Percentiles rank a stretch among this genome's conserved stretches.
Evolutionary conservation across 169 alveolate genomes (phyloP).

Genomic region (Theileria orientalis): DNA sequence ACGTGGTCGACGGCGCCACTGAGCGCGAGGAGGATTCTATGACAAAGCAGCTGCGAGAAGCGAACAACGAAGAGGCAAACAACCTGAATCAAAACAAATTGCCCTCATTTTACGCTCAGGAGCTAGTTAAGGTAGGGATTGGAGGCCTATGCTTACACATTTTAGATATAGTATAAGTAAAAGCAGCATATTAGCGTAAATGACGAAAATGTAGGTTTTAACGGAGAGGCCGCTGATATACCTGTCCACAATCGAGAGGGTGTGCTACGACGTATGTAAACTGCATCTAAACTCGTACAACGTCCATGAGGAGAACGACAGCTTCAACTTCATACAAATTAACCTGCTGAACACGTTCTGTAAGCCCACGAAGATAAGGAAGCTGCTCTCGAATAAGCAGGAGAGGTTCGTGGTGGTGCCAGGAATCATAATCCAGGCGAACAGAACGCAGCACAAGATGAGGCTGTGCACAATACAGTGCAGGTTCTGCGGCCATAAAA

Average conservation of each 20-base stretch:
- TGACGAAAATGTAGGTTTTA: constrained; percentile 57
- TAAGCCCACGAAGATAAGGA: constrained; percentile 75
- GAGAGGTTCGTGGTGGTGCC: constrained; percentile 91
- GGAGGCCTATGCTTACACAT: not conserved
- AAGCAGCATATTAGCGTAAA: constrained; percentile 9
- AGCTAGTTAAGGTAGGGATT: constrained; percentile 64
- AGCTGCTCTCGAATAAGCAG: constrained; percentile 73
- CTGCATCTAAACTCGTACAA: constrained; percentile 70
- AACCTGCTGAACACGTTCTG: constrained; percentile 72
- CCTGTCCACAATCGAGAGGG: constrained; percentile 73
- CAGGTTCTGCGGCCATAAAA: constrained; percentile 88
- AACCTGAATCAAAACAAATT: constrained; percentile 13
- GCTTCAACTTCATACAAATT: constrained; percentile 69
- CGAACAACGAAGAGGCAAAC: constrained; percentile 13
- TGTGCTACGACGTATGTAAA: constrained; percentile 75
- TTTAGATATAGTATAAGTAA: constrained; percentile 19
- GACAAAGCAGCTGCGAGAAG: constrained; percentile 39
- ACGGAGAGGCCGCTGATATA: constrained; percentile 75
- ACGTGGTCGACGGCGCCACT: constrained; percentile 67
- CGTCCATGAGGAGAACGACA: constrained; percentile 69
- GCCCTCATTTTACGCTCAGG: constrained; percentile 70
- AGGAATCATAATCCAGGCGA: constrained; percentile 93
- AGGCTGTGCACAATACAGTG: constrained; percentile 81
- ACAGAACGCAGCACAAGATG: constrained; percentile 86
- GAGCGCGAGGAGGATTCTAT: constrained; percentile 65